phyloP scores from a whole-genome alignment of 1,284 basidiomycete species.

The Cryptococcus sp. region DNA sequence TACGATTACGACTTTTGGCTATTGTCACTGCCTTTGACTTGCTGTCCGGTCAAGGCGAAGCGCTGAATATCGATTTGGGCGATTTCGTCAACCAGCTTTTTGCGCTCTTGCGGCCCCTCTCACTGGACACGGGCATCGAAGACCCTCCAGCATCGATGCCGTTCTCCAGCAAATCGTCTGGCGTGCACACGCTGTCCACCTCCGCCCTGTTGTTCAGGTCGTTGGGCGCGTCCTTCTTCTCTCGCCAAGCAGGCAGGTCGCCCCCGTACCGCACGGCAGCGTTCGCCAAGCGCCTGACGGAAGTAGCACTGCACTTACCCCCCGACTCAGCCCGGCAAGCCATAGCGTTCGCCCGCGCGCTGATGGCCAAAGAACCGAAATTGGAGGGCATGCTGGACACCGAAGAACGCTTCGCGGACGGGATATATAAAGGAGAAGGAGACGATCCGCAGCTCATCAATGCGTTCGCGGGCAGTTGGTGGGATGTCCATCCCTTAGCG shows the following conservation, averaged over 20 bases:
- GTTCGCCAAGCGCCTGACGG: conserved; percentile 86
- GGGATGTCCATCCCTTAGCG: conserved; percentile 49
- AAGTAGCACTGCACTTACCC: conserved; percentile 77
- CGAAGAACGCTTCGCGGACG: conserved; percentile 79
- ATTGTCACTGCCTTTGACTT: conserved; percentile 96
- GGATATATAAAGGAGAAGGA: conserved; percentile 75
- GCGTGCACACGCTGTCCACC: conserved; percentile 38
- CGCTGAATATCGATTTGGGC: conserved; percentile 89
- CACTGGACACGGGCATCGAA: conserved; percentile 56
- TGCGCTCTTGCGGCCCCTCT: conserved; percentile 56
- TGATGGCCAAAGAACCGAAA: conserved; percentile 75
- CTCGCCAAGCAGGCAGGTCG: conserved; percentile 57
- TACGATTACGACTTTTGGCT: conserved; percentile 74
- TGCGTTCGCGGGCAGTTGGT: conserved; percentile 53
- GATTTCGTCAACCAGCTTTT: conserved; percentile 74
- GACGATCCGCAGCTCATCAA: conserved; percentile 77
- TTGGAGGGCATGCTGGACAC: conserved; percentile 81
- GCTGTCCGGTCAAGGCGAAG: conserved; percentile 95
- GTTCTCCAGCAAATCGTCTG: conserved; percentile 22
- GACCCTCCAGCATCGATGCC: conserved; percentile 47
- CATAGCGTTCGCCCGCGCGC: conserved; percentile 68
- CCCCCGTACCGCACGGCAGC: conserved; percentile 82
- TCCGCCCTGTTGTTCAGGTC: conserved; percentile 80
- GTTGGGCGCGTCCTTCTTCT: conserved; percentile 73
- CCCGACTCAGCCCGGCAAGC: conserved; percentile 65